Percentiles rank a stretch among this genome's conserved stretches.
These are phyloP conservation scores for Colletotrichum karsti DNA, from an alignment of 2,329 filamentous ascomycete species.

Conservation along the genomic window DNA sequence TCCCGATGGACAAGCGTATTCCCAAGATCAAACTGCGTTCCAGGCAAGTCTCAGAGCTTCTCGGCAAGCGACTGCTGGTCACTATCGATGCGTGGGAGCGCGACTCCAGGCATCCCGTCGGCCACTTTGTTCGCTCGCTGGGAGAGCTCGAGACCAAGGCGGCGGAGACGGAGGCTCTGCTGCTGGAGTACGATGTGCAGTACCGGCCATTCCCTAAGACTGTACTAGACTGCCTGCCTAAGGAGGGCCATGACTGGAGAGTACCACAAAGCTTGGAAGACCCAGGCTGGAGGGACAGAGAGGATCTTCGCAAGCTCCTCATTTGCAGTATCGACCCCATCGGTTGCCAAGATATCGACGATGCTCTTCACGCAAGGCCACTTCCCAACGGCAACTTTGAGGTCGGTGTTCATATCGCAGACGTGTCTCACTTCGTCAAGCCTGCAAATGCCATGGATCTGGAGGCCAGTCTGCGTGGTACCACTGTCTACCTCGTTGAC, in stretches of 20 bases:
- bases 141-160: conserved; percentile 96
- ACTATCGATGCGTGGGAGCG: conserved; percentile 96
- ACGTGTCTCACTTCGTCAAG: conserved; percentile 99
- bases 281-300: conserved; percentile 85
- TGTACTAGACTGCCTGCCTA: conserved; percentile 90
- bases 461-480: conserved; percentile 92
- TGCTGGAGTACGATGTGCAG: conserved; percentile 96
- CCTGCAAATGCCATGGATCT: conserved; percentile 97
- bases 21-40: conserved; percentile 96
- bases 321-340: conserved; percentile 98
- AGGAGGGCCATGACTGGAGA: conserved; percentile 92
- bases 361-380: conserved; percentile 87
- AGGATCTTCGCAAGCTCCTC: conserved; percentile 84
- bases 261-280: conserved; percentile 84
- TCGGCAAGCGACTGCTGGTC: conserved; percentile 91
- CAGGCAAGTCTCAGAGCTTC: conserved; percentile 84
- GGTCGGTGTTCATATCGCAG: conserved; percentile 97
- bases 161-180: conserved; percentile 94
- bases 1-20: conserved; percentile 98
- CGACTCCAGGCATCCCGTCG: conserved; percentile 90
- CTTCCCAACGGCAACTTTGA: conserved; percentile 94
- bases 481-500: conserved; percentile 96
- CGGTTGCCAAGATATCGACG: conserved; percentile 97
- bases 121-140: conserved; percentile 92
- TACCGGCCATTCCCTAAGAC: conserved; percentile 97